These are phyloP conservation scores for Paramarasmius palmivorus DNA, from an alignment of 1,284 basidiomycete species.

Conservation along the genomic window DNA sequence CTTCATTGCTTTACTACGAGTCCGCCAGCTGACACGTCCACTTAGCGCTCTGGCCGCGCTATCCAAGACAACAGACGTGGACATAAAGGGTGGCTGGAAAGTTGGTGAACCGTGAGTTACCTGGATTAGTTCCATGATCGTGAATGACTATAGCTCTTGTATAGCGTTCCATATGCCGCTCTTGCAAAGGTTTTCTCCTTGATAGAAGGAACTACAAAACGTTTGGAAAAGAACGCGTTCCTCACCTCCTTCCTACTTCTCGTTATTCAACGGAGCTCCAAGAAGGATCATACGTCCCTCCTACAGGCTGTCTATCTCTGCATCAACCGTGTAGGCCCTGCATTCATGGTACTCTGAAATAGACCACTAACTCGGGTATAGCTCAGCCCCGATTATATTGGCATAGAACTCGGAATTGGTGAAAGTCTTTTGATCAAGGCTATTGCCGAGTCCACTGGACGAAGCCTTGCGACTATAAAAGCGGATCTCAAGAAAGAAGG, in stretches of 20 bases:
- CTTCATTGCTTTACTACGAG: background rate
- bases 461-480: constrained; percentile 83
- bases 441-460: constrained; percentile 92
- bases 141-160: constrained; percentile 4
- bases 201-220: constrained; percentile 96
- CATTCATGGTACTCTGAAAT: background rate
- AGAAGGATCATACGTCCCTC: constrained; percentile 70
- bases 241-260: constrained; percentile 88
- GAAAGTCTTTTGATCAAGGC: constrained; percentile 95
- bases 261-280: constrained; percentile 83
- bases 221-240: constrained; percentile 89
- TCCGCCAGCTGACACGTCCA: constrained; percentile 6
- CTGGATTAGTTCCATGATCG: background rate
- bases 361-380: constrained; percentile 31
- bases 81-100: constrained; percentile 87
- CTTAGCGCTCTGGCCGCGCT: constrained; percentile 72
- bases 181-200: constrained; percentile 86
- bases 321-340: constrained; percentile 82
- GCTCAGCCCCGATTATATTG: constrained; percentile 95
- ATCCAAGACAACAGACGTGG: constrained; percentile 67
- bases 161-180: constrained; percentile 91
- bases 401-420: constrained; percentile 95
- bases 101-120: constrained; percentile 75
- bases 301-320: constrained; percentile 94
- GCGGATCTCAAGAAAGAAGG: constrained; percentile 93